Percentiles rank a stretch among this genome's conserved stretches.
phyloP scores from a whole-genome alignment of 2,329 filamentous ascomycete species.

The Xylariales sp. region DNA sequence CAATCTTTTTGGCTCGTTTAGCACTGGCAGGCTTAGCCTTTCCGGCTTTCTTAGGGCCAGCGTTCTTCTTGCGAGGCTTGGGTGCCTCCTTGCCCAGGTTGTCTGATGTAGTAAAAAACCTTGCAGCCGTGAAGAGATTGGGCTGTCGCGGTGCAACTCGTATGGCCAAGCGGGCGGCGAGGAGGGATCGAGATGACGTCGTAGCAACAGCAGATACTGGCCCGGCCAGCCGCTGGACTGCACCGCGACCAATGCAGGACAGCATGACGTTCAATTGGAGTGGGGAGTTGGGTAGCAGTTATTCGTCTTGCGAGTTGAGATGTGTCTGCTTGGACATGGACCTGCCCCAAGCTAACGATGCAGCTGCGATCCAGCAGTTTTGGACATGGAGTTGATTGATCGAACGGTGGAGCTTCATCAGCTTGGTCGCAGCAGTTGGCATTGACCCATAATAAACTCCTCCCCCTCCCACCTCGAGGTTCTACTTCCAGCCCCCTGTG shows the following conservation, averaged over 20 bases:
- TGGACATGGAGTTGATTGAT: too few relatives aligned
- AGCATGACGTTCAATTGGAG: constrained; percentile 30
- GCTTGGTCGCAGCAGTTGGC: too few relatives aligned
- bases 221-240: constrained; percentile 28
- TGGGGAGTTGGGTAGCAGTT: neutral
- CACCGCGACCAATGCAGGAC: constrained; percentile 33
- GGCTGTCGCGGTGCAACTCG: neutral
- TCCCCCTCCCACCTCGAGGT: too few relatives aligned
- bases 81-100: constrained; percentile 9
- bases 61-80: constrained; percentile 19
- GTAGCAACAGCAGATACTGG: constrained; percentile 10
- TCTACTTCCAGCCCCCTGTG: neutral
- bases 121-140: constrained; percentile 10
- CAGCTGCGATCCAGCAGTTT: too few relatives aligned
- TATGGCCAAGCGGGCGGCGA: constrained; percentile 5
- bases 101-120: constrained; percentile 22
- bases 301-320: neutral
- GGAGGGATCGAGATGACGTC: constrained; percentile 16
- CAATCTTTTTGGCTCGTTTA: constrained; percentile 21
- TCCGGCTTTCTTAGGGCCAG: constrained; percentile 1
- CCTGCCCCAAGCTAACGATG: too few relatives aligned
- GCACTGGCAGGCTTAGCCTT: constrained; percentile 14
- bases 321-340: too few relatives aligned
- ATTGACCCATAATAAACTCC: too few relatives aligned
- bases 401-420: too few relatives aligned